Conservation (phyloP, 202 grass and related monocot species). For the Setaria italica region DNA sequence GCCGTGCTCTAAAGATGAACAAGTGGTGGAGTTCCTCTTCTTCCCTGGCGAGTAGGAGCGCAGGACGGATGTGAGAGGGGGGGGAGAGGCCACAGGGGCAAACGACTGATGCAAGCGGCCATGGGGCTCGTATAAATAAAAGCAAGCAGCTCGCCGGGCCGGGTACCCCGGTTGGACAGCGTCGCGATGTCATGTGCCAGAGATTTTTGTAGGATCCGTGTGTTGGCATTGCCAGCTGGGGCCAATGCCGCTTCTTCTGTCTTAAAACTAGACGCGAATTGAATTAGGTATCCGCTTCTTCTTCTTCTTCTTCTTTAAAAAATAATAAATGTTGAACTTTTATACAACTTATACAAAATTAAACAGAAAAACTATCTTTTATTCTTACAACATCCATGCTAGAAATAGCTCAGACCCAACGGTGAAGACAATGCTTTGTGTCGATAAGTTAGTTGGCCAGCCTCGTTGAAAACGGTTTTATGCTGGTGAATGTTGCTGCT, state of each 20-base stretch:
- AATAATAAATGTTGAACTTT: no score
- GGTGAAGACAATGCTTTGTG: neutral
- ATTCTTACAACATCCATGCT: no score
- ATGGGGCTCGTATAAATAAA: slow-evolving; percentile 61
- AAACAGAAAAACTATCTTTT: no score
- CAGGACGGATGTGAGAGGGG: neutral
- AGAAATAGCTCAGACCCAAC: neutral
- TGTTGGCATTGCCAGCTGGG: slow-evolving; percentile 39
- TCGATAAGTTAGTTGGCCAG: neutral
- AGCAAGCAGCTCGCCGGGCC: slow-evolving; percentile 15
- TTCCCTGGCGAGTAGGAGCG: neutral
- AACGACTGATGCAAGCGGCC: slow-evolving; percentile 50
- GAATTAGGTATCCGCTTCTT: no score
- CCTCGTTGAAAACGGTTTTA: neutral
- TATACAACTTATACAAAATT: no score
- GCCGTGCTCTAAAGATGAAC: slow-evolving; percentile 31
- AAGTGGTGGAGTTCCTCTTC: slow-evolving; percentile 9
- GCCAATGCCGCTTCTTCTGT: neutral
- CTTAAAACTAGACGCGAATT: neutral
- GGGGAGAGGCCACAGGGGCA: neutral
- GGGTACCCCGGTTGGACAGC: slow-evolving; percentile 12
- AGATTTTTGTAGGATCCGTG: slow-evolving; percentile 38
- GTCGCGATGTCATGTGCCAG: slow-evolving; percentile 51
- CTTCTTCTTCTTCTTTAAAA: no score
- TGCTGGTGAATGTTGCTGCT: neutral